Conservation (phyloP, 306 rosid species). For the Quercus dentata region DNA sequence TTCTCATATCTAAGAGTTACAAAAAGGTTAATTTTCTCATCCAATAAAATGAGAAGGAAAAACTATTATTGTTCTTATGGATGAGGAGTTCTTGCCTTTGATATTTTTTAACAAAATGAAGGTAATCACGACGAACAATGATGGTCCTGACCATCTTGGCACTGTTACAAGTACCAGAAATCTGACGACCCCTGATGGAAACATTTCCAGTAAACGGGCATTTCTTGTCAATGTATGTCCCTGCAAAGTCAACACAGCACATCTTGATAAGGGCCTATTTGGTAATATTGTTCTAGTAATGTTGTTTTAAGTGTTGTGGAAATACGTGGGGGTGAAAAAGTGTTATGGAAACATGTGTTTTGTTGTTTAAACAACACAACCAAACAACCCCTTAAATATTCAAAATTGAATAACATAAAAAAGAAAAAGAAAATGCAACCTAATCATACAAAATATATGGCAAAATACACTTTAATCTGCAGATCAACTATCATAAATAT, state of each 20-base stretch:
- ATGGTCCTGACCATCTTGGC: slow-evolving; percentile 76
- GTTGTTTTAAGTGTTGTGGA: too few relatives aligned
- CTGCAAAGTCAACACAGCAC: slow-evolving; percentile 11
- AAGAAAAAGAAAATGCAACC: too few relatives aligned
- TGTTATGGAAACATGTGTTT: too few relatives aligned
- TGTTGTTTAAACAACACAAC: too few relatives aligned
- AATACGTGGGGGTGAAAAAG: too few relatives aligned
- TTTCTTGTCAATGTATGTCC: slow-evolving; percentile 64
- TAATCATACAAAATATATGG: not conserved
- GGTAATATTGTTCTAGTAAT: too few relatives aligned
- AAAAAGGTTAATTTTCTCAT: not conserved
- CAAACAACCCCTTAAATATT: too few relatives aligned
- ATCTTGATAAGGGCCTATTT: not conserved
- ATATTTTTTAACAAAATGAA: slow-evolving; percentile 64
- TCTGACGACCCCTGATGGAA: slow-evolving; percentile 64
- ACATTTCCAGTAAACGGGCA: slow-evolving; percentile 69
- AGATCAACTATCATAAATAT: not conserved
- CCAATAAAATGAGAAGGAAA: not conserved
- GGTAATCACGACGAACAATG: slow-evolving; percentile 62
- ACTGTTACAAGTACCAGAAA: slow-evolving; percentile 76
- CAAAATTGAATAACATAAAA: not conserved
- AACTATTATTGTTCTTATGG: not conserved
- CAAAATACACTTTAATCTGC: not conserved
- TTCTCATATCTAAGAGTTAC: slow-evolving; percentile 49
- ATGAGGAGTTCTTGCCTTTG: slow-evolving; percentile 35